Evolutionary conservation across 768 basidiomycete species (phyloP), one percentile per base, ranked within the genome.

Genomic region (Amanita rubescens): DNA sequence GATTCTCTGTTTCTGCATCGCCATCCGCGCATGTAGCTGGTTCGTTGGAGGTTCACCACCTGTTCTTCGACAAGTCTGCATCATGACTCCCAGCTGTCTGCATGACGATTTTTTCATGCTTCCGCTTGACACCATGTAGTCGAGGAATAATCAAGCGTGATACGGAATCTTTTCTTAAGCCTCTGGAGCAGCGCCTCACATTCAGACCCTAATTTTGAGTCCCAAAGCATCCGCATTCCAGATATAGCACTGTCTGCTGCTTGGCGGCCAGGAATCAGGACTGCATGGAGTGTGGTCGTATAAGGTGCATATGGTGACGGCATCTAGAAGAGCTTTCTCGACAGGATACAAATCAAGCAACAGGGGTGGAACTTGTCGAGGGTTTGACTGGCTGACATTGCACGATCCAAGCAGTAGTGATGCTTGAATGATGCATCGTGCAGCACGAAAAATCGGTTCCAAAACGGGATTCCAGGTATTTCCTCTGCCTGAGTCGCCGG

Each of bases 261-360:
- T 4, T 50, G 57, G 8, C 48, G 53, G 19, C 32, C 30, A 20
- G 43, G 54, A 5, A 48, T 22, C 43, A 46, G 14, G 38, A 53
- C 39, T 22, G 41, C 51, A 35, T 52, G 32, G 49, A 60, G 25
- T 22, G 87, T 72, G 51, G 77, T 78, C 7, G 80, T 76, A 61
- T 84, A 78, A n/a, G 7, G 82, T 82, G 57, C 82, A 84, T 12
- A 81, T 71, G 17, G 86, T 76, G 4, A 79, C 76, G 0, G 89
- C 81, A 57, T 87, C 84, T 59, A 85, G 80, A 17, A 90, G 65
- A 12, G 80, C 70, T 55, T 82, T 76, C 14, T 77, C 75, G 47
- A 85, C 76, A 2, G 83, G 75, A 22, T 58, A 61, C 33, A 63
- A 22, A 66, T 69, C 57, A 53, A 62, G 52, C 24, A 61, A 53